Evolutionary conservation across 345 rosid species (phyloP).

Genomic region (Rhodamnia argentea): DNA sequence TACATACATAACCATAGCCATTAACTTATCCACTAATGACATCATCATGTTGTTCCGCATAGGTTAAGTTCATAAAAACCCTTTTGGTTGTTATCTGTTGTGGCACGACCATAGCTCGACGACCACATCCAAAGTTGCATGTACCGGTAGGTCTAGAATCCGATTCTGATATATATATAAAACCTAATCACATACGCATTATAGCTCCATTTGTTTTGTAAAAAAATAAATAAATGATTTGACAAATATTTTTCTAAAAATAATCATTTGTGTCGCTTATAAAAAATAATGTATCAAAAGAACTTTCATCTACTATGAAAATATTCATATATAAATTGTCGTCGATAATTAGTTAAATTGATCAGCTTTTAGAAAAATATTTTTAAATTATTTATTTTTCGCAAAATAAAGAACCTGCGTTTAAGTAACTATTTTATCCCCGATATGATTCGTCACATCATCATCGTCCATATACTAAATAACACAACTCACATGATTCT

Average conservation of each 20-base stretch:
- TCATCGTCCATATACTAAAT: not conserved
- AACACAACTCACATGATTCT: not conserved
- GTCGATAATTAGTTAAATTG: too few species aligned
- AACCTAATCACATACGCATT: too few species aligned
- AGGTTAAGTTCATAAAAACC: not conserved
- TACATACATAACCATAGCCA: not conserved
- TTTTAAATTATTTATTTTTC: too few species aligned
- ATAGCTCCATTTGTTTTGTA: too few species aligned
- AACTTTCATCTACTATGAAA: too few species aligned
- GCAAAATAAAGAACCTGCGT: too few species aligned
- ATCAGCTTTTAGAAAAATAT: too few species aligned
- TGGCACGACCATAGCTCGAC: not conserved
- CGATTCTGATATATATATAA: not conserved
- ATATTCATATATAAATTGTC: too few species aligned
- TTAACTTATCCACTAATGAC: not conserved
- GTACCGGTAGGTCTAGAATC: not conserved
- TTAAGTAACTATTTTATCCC: not conserved
- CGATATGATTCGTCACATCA: not conserved
- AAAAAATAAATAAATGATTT: too few species aligned
- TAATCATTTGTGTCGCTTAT: too few species aligned
- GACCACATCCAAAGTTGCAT: not conserved
- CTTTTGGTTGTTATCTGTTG: not conserved
- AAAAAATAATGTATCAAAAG: too few species aligned
- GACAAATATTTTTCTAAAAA: too few species aligned
- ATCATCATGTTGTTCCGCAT: not conserved